These are phyloP conservation scores for Ministeria vibrans DNA, from an alignment of 78 protist genomes.

Conservation along the genomic window DNA sequence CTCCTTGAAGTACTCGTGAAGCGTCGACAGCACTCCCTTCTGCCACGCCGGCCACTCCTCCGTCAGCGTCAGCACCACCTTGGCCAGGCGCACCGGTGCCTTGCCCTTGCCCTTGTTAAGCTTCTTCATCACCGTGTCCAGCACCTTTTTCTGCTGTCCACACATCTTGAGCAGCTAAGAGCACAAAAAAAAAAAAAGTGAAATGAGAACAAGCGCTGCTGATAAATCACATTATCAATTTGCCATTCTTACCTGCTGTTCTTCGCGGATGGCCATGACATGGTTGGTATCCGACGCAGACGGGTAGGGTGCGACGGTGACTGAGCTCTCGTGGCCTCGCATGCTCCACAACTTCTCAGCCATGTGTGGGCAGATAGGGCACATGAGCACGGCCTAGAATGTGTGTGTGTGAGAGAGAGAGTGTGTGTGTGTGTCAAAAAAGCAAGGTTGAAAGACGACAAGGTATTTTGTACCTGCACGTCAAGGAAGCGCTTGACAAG, in stretches of 20 bases:
- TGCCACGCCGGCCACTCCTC: neutral
- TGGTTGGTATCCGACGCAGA: neutral
- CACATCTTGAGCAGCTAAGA: neutral
- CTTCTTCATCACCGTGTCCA: neutral
- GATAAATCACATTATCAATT: too few species aligned
- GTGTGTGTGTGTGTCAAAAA: constrained; percentile 43
- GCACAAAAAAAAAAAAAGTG: neutral
- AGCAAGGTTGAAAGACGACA: constrained; percentile 3
- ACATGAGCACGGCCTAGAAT: constrained; percentile 70
- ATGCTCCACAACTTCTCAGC: constrained; percentile 89
- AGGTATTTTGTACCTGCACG: neutral
- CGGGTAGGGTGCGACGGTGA: neutral
- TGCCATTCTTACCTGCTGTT: neutral
- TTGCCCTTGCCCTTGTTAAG: neutral
- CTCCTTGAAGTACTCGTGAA: neutral
- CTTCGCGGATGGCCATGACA: neutral
- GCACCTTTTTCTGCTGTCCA: neutral
- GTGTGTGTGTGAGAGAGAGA: constrained; percentile 72
- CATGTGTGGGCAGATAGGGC: constrained; percentile 94
- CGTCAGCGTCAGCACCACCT: neutral
- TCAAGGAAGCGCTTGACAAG: constrained; percentile 63
- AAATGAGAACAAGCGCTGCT: neutral
- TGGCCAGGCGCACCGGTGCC: neutral
- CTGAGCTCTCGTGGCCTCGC: constrained; percentile 55
- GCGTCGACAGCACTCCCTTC: neutral